Evolutionary conservation across 2,329 filamentous ascomycete species (phyloP).

Genomic region (Ceratocystis alfenasii): DNA sequence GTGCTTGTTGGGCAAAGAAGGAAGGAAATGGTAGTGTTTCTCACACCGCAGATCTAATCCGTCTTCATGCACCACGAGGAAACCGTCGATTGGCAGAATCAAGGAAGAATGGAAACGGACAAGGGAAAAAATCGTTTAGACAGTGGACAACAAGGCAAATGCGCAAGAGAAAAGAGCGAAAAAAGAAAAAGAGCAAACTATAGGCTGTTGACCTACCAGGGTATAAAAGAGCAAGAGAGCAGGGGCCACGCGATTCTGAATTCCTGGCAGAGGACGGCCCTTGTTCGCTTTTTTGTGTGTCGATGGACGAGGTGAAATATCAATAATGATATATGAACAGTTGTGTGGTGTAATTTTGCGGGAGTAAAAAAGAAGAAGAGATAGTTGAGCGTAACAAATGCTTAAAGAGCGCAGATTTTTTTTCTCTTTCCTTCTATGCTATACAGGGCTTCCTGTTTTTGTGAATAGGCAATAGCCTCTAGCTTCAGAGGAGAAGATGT

Average conservation of each 20-base stretch:
- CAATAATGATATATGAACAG: neutral
- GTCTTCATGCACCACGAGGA: neutral
- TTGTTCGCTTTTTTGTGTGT: neutral
- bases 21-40: neutral
- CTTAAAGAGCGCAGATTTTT: neutral
- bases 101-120: neutral
- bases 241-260: neutral
- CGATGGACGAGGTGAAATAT: neutral
- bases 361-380: neutral
- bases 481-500: neutral
- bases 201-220: conserved; percentile 2
- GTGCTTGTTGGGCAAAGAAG: neutral
- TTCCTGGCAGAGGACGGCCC: neutral
- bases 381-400: neutral
- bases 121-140: neutral
- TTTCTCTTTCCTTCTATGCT: neutral
- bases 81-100: neutral
- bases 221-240: neutral
- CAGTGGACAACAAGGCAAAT: neutral
- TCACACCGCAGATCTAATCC: neutral
- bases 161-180: neutral
- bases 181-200: neutral
- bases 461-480: neutral
- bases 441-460: neutral
- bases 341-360: neutral